Percentiles rank a stretch among this genome's conserved stretches.
These are phyloP conservation scores for Erigeron philadelphicus DNA, from an alignment of 140 eudicot genomes.

Conservation along the genomic window DNA sequence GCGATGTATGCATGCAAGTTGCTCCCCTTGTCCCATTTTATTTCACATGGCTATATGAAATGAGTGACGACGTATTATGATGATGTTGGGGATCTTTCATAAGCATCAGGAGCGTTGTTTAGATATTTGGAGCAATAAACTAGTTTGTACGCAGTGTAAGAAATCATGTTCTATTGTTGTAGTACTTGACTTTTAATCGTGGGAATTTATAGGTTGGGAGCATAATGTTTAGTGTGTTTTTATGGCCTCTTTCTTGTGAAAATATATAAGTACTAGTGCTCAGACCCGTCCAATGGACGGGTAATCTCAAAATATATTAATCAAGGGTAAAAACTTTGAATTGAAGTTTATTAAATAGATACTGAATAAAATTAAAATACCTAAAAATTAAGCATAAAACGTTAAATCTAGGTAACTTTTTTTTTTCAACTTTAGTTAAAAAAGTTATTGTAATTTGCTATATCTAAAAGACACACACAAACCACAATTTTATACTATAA, in stretches of 20 bases:
- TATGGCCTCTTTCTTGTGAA: background rate
- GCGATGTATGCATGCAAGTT: slow-evolving; percentile 12
- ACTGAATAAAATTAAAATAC: too few relatives aligned
- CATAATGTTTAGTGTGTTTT: background rate
- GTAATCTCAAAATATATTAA: too few relatives aligned
- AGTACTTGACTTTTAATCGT: background rate
- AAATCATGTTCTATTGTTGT: slow-evolving; percentile 6
- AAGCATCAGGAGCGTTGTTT: slow-evolving; percentile 18
- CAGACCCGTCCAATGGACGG: too few relatives aligned
- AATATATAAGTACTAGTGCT: too few relatives aligned
- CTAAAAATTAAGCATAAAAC: too few relatives aligned
- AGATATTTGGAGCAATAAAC: slow-evolving; percentile 11
- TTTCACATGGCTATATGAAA: slow-evolving; percentile 16
- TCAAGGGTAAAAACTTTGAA: too few relatives aligned
- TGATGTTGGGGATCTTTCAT: slow-evolving; percentile 15
- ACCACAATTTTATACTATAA: too few relatives aligned
- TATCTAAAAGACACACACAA: too few relatives aligned
- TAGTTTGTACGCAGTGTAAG: background rate
- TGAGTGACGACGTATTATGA: slow-evolving; percentile 20
- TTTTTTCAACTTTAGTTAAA: too few relatives aligned
- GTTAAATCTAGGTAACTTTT: too few relatives aligned
- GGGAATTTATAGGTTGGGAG: background rate
- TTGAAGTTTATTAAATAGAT: too few relatives aligned
- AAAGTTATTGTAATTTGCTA: too few relatives aligned
- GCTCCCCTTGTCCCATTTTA: background rate